Conservation (phyloP, 768 basidiomycete genomes). For the Tylopilus plumbeoviolaceoides region DNA sequence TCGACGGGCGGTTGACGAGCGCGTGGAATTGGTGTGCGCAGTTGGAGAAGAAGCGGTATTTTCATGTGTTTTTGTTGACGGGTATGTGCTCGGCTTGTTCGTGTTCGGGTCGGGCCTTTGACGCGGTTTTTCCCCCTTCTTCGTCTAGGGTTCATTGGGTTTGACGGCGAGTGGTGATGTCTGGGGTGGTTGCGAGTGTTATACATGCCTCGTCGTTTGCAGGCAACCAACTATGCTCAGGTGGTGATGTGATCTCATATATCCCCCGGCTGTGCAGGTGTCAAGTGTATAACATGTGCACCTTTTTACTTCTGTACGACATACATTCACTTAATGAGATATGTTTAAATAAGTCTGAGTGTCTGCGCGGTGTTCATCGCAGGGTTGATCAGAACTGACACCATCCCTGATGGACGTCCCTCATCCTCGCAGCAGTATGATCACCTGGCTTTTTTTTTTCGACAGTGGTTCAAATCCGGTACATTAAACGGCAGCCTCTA, state of each 20-base stretch:
- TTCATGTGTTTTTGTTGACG: constrained; percentile 71
- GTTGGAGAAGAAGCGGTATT: constrained; percentile 83
- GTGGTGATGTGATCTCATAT: too few species aligned
- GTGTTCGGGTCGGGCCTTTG: not conserved
- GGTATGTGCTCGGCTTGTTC: constrained; percentile 43
- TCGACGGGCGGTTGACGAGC: constrained; percentile 82
- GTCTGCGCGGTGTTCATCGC: not conserved
- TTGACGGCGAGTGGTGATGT: constrained; percentile 77
- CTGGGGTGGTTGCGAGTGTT: too few species aligned
- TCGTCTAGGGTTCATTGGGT: constrained; percentile 68
- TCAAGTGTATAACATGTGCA: too few species aligned
- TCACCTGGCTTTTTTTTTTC: not conserved
- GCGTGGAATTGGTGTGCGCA: constrained; percentile 91
- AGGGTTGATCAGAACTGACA: too few species aligned
- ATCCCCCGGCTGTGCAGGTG: too few species aligned
- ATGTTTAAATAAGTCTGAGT: too few species aligned
- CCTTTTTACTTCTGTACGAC: too few species aligned
- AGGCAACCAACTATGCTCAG: too few species aligned
- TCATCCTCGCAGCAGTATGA: not conserved
- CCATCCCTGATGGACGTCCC: too few species aligned
- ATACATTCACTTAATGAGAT: too few species aligned
- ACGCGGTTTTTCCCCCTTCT: not conserved
- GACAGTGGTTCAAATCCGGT: too few species aligned
- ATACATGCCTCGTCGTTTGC: too few species aligned
- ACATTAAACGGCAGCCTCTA: constrained; percentile 20